Evolutionary conservation across 768 basidiomycete species (phyloP), one percentile per base, ranked within the genome.

Genomic region (Asterophora parasitica): DNA sequence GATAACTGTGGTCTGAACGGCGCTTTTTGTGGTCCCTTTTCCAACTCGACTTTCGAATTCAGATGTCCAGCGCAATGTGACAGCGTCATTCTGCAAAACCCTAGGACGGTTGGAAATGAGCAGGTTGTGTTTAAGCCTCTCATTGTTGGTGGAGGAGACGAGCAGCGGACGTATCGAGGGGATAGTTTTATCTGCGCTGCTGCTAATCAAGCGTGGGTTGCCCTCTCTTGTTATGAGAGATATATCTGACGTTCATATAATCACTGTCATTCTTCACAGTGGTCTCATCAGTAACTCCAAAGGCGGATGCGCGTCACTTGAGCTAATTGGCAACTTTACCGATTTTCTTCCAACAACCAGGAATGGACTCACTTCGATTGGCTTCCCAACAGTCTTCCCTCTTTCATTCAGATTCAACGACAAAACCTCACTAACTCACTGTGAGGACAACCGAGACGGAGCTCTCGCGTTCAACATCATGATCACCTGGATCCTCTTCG

Each of bases 151-250:
- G 92, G 92, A 13, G 88, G 90, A 2, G 89, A 91, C 65, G 51
- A 51, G 0, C 72, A 81, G 39, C 60, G 61, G 33, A 92, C 89
- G 4, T 93, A 92, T 58, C 76, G 92, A 58, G 88, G 82, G 1
- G 92, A 93, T 61, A 82, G 76, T 47, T 93, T 92, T 61, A 78
- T 92, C 31, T 93, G 92, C 61, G 81, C 88, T 34, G 82, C 91
- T 34, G 91, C 88, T 33, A 72, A 83, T 33, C 90, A 92, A 70
- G 80, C 82, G 83, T 91, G 61, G 64, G 79, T 23, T 75, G 46
- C 32, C 45, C 28, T 33, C 12, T 37, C 26, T 44, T 26, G 38
- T 49, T 15, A 48, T 26, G 52, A 28, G 23, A 3, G 23, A 23
- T 23, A 23, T 23, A 23, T 6, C 23, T 39, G 8, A 51, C 38